Percentiles rank a stretch among this genome's conserved stretches.
Conservation (phyloP, 495 filamentous ascomycete species). For the Tetracladium marchalianum region DNA sequence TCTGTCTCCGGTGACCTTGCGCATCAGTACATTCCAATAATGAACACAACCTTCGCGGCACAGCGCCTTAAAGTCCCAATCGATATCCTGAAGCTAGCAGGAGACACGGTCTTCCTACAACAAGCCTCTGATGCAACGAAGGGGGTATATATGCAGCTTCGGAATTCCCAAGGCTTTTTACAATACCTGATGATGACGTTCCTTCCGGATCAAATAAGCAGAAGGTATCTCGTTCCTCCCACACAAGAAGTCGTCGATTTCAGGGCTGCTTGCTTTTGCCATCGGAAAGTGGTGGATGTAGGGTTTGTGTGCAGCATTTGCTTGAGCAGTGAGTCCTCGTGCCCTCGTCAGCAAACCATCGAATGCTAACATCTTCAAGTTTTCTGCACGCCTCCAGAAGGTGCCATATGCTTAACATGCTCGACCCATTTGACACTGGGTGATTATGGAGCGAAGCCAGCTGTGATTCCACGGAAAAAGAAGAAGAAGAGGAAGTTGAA, state of each 20-base stretch:
- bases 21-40: conserved; percentile 90
- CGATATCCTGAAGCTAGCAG: conserved; percentile 78
- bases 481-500: conserved; percentile 56
- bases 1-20: conserved; percentile 76
- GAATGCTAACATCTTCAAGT: conserved; percentile 28
- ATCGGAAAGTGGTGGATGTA: conserved; percentile 80
- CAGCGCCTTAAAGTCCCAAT: conserved; percentile 78
- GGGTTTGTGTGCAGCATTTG: conserved; percentile 95
- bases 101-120: conserved; percentile 85
- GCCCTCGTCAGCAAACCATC: conserved; percentile 26
- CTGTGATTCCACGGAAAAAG: conserved; percentile 60
- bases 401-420: conserved; percentile 79
- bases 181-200: conserved; percentile 97
- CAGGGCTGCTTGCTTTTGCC: conserved; percentile 93
- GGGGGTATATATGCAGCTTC: conserved; percentile 73
- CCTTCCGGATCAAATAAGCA: conserved; percentile 60
- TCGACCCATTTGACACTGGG: conserved; percentile 70
- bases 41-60: conserved; percentile 96
- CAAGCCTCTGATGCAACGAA: conserved; percentile 86
- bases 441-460: conserved; percentile 64
- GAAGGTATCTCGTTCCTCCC: conserved; percentile 59
- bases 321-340: conserved; percentile 56
- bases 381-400: conserved; percentile 55
- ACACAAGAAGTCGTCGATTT: conserved; percentile 89
- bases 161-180: conserved; percentile 58